phyloP scores from a whole-genome alignment of 495 filamentous ascomycete species.

The Parathielavia hyrcaniae region DNA sequence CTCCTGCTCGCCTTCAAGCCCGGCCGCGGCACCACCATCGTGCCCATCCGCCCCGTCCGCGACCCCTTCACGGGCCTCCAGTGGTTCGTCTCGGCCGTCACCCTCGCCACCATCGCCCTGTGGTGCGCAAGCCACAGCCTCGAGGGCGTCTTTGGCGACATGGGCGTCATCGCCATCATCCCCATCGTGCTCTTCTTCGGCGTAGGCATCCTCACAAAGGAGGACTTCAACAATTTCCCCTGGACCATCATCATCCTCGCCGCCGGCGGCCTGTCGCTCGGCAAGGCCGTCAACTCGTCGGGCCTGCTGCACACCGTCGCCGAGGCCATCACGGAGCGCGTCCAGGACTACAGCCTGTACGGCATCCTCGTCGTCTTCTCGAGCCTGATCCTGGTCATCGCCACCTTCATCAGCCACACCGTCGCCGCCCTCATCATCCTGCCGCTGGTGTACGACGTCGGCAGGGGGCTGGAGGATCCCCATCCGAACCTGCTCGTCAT shows the following conservation, averaged over 20 bases:
- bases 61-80: slow-evolving; percentile 85
- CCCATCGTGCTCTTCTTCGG: slow-evolving; percentile 95
- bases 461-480: slow-evolving; percentile 73
- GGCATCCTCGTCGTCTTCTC: slow-evolving; percentile 82
- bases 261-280: slow-evolving; percentile 85
- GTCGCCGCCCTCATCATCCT: slow-evolving; percentile 94
- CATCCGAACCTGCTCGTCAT: slow-evolving; percentile 95
- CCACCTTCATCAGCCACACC: slow-evolving; percentile 97
- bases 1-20: slow-evolving; percentile 80
- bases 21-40: slow-evolving; percentile 76
- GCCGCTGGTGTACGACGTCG: slow-evolving; percentile 81
- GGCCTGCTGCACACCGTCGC: slow-evolving; percentile 91
- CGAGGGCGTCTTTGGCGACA: slow-evolving; percentile 83
- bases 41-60: slow-evolving; percentile 80
- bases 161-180: slow-evolving; percentile 97
- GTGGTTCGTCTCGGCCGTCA: slow-evolving; percentile 84
- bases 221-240: slow-evolving; percentile 99
- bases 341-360: slow-evolving; percentile 79
- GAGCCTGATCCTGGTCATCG: slow-evolving; percentile 79
- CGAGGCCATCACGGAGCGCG: slow-evolving; percentile 58
- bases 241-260: slow-evolving; percentile 99
- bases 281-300: slow-evolving; percentile 89
- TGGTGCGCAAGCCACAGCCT: slow-evolving; percentile 93
- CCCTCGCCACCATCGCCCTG: slow-evolving; percentile 76
- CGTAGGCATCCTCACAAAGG: slow-evolving; percentile 93